Conservation (phyloP, 2,329 filamentous ascomycete species). For the Cyphellophora europaea region DNA sequence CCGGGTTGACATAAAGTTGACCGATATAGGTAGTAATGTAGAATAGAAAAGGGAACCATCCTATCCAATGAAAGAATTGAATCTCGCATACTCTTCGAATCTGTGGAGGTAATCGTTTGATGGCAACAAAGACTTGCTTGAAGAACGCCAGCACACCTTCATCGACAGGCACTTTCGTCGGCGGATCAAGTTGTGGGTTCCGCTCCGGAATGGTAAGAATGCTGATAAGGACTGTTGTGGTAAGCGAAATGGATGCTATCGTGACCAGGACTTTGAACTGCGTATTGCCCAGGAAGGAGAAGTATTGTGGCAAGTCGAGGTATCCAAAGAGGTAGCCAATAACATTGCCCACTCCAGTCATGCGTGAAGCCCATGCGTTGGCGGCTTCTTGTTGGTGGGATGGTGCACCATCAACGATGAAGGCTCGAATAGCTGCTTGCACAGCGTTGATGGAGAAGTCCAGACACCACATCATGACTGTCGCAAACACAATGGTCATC, state of each 20-base stretch:
- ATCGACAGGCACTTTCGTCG: constrained; percentile 41
- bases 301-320: constrained; percentile 60
- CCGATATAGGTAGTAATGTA: constrained; percentile 92
- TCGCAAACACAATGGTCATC: constrained; percentile 66
- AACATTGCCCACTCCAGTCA: constrained; percentile 83
- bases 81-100: constrained; percentile 73
- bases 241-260: constrained; percentile 68
- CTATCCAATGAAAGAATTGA: constrained; percentile 83
- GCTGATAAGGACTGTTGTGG: constrained; percentile 60
- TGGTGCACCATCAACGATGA: constrained; percentile 87
- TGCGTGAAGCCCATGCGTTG: constrained; percentile 86
- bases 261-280: constrained; percentile 91
- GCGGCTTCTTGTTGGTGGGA: constrained; percentile 88
- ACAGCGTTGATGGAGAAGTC: constrained; percentile 96
- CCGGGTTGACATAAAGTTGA: constrained; percentile 83
- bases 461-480: constrained; percentile 78
- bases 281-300: constrained; percentile 74
- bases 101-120: constrained; percentile 70
- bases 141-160: constrained; percentile 72
- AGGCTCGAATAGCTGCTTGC: constrained; percentile 82
- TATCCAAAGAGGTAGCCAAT: constrained; percentile 83
- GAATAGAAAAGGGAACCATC: constrained; percentile 91
- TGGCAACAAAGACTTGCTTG: constrained; percentile 63
- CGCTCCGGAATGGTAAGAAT: constrained; percentile 63
- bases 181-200: constrained; percentile 65